Percentiles rank a stretch among this genome's conserved stretches.
phyloP scores from a whole-genome alignment of 306 rosid genomes.

The Psophocarpus tetragonolobus region DNA sequence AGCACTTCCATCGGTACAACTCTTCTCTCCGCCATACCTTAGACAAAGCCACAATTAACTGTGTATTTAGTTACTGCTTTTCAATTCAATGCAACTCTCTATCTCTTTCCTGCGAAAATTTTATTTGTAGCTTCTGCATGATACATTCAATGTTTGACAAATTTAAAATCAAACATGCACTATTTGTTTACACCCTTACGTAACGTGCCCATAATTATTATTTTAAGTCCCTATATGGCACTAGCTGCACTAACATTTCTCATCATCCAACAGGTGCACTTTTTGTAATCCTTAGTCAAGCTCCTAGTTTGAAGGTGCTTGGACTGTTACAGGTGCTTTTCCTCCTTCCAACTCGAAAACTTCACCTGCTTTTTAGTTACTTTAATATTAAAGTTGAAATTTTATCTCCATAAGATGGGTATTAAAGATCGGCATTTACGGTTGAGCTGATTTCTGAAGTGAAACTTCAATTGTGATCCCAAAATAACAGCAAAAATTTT shows the following conservation, averaged over 20 bases:
- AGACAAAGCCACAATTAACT: no score
- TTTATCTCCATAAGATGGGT: background rate
- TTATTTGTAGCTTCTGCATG: background rate
- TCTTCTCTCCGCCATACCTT: no score
- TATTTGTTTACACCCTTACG: background rate
- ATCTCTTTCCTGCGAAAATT: background rate
- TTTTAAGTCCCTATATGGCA: background rate
- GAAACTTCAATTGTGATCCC: background rate
- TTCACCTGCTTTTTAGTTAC: no score
- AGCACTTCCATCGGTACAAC: slow-evolving; percentile 91
- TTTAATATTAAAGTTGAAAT: background rate
- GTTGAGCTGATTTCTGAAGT: background rate
- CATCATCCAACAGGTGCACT: slow-evolving; percentile 73
- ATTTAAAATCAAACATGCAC: background rate
- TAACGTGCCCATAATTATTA: background rate
- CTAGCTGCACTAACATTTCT: slow-evolving; percentile 35
- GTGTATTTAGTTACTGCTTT: background rate
- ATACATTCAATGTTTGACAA: background rate
- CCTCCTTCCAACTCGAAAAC: background rate
- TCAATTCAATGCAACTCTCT: background rate
- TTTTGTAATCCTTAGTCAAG: slow-evolving; percentile 64
- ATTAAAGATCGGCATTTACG: background rate
- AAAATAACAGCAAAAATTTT: no score
- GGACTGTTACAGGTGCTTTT: slow-evolving; percentile 80
- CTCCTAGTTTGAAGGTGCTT: slow-evolving; percentile 94